phyloP scores from a whole-genome alignment of 371 early-diverging fungal species.

The Quaeritorhiza haematococci region DNA sequence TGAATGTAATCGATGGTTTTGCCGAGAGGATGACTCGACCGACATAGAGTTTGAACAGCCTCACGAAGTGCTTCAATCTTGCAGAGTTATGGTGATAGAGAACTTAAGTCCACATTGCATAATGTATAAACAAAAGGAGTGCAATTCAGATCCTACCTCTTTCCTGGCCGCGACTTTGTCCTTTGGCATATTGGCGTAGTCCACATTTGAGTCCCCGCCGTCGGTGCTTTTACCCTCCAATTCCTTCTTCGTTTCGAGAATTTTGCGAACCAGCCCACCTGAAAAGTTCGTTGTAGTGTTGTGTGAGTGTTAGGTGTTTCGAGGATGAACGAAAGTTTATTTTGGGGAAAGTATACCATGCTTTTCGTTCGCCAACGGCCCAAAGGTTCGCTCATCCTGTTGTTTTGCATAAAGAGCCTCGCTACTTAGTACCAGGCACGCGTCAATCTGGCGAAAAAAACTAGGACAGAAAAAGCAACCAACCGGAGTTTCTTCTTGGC shows the following conservation, averaged over 20 bases:
- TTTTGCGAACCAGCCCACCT: slow-evolving; percentile 45
- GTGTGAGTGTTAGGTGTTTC: neutral
- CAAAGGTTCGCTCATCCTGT: neutral
- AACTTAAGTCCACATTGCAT: neutral
- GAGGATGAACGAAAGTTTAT: too few relatives aligned
- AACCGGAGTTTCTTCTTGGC: too few relatives aligned
- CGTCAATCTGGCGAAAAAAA: too few relatives aligned
- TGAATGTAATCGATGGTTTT: slow-evolving; percentile 51
- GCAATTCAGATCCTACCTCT: slow-evolving; percentile 11
- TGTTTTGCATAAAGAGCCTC: too few relatives aligned
- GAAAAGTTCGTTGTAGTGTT: too few relatives aligned
- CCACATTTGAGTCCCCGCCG: neutral
- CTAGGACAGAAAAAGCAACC: too few relatives aligned
- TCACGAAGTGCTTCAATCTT: slow-evolving; percentile 35
- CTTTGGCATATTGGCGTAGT: slow-evolving; percentile 6
- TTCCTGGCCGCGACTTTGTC: slow-evolving; percentile 19
- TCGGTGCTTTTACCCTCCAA: slow-evolving; percentile 13
- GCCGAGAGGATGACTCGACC: slow-evolving; percentile 42
- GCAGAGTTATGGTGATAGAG: neutral
- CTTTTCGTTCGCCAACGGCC: slow-evolving; percentile 7
- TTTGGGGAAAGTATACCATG: slow-evolving; percentile 14
- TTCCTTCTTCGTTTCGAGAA: slow-evolving; percentile 39
- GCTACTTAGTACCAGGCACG: too few relatives aligned
- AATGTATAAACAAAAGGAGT: neutral
- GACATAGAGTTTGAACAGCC: slow-evolving; percentile 39